phyloP scores from a whole-genome alignment of 1,284 basidiomycete genomes.

The Heterobasidion parviporum region DNA sequence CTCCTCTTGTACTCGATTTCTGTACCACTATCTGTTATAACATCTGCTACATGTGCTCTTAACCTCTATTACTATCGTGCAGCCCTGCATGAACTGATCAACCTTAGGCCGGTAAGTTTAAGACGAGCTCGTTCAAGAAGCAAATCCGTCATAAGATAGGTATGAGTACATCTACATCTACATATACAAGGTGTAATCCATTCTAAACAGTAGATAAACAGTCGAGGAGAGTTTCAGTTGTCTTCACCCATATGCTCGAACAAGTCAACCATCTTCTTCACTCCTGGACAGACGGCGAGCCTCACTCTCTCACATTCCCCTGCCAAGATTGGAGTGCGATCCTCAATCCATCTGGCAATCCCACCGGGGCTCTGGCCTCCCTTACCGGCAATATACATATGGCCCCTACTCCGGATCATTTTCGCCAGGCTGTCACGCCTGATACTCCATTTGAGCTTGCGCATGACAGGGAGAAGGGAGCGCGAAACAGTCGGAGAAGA shows the following conservation, averaged over 20 bases:
- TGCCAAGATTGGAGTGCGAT: slow-evolving; percentile 31
- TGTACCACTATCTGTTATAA: background rate
- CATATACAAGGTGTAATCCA: too few relatives aligned
- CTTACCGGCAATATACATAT: slow-evolving; percentile 16
- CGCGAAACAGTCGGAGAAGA: slow-evolving; percentile 39
- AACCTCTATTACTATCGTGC: background rate
- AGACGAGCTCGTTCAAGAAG: too few relatives aligned
- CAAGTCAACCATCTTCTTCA: slow-evolving; percentile 46
- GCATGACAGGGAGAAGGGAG: slow-evolving; percentile 46
- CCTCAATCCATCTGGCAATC: slow-evolving; percentile 49
- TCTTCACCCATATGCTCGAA: slow-evolving; percentile 35
- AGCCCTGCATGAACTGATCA: too few relatives aligned
- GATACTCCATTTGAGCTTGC: slow-evolving; percentile 49
- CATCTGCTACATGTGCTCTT: background rate
- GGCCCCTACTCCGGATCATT: slow-evolving; percentile 30
- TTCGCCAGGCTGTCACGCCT: slow-evolving; percentile 48
- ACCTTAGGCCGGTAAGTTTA: too few relatives aligned
- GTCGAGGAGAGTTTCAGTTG: background rate
- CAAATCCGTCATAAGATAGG: too few relatives aligned
- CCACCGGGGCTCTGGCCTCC: slow-evolving; percentile 1
- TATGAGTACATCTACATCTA: too few relatives aligned
- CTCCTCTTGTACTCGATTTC: background rate
- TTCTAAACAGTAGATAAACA: background rate
- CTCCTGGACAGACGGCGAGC: slow-evolving; percentile 57
- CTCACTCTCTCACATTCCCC: slow-evolving; percentile 55